These are phyloP conservation scores for Ogataea dorogensis DNA, from an alignment of 805 yeast genomes.

Conservation along the genomic window DNA sequence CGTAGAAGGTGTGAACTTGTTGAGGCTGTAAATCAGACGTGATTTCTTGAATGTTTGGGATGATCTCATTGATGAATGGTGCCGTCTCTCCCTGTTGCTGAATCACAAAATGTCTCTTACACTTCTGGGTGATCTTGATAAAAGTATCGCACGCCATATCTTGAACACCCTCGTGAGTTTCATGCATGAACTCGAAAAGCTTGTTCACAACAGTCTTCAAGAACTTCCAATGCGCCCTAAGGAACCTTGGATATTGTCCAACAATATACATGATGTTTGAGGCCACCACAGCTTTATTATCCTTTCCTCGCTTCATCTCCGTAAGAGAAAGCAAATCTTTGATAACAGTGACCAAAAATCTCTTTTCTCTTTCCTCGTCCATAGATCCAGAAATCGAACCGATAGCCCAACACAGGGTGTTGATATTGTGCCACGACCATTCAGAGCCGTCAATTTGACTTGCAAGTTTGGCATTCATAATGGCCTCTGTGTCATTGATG, in stretches of 20 bases:
- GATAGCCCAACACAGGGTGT: constrained; percentile 98
- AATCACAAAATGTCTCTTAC: constrained; percentile 92
- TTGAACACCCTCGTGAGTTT: constrained; percentile 99
- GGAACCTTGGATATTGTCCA: constrained; percentile 96
- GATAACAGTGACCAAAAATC: constrained; percentile 88
- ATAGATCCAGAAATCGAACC: constrained; percentile 98
- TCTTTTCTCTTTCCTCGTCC: constrained; percentile 96
- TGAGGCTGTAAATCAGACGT: constrained; percentile 95
- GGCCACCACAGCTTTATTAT: constrained; percentile 98
- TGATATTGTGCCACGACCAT: constrained; percentile 99
- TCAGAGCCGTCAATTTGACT: constrained; percentile 93
- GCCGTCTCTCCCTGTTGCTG: constrained; percentile 81
- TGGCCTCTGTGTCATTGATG: constrained; percentile 88
- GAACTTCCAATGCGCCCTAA: constrained; percentile 98
- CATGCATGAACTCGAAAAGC: constrained; percentile 98
- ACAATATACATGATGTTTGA: constrained; percentile 99
- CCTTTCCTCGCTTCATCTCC: constrained; percentile 95
- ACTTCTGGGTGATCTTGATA: constrained; percentile 90
- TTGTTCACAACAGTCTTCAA: constrained; percentile 93
- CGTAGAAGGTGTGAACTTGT: constrained; percentile 96
- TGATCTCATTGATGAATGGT: constrained; percentile 90
- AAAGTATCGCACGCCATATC: constrained; percentile 99
- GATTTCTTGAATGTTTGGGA: constrained; percentile 74
- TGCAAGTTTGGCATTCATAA: constrained; percentile 88
- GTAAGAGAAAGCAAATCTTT: constrained; percentile 89